phyloP scores from a whole-genome alignment of 768 basidiomycete species.

The Rhodocollybia butyracea region DNA sequence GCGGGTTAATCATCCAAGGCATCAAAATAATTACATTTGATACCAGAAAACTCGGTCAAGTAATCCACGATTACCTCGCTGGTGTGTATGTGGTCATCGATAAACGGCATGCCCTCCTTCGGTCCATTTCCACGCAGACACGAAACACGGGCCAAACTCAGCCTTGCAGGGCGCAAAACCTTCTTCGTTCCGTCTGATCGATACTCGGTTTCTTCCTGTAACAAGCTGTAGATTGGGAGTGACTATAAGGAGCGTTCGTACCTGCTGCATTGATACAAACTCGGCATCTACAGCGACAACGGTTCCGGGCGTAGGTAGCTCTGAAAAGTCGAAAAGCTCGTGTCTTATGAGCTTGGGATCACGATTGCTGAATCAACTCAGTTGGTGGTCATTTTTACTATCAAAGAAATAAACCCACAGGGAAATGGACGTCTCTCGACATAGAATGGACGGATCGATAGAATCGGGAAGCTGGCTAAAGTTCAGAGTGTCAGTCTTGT shows the following conservation, averaged over 20 bases:
- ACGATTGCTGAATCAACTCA: slow-evolving; percentile 56
- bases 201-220: slow-evolving; percentile 90
- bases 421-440: slow-evolving; percentile 86
- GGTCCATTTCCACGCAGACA: slow-evolving; percentile 85
- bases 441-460: slow-evolving; percentile 73
- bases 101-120: slow-evolving; percentile 84
- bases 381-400: background rate
- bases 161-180: slow-evolving; percentile 84
- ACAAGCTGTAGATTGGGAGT: background rate
- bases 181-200: slow-evolving; percentile 94
- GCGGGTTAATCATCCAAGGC: slow-evolving; percentile 6
- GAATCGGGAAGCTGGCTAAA: slow-evolving; percentile 59
- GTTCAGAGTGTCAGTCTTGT: slow-evolving; percentile 56
- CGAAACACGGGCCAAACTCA: slow-evolving; percentile 92
- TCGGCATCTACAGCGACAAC: slow-evolving; percentile 96
- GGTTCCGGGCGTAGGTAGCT: slow-evolving; percentile 83
- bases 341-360: slow-evolving; percentile 75
- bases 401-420: slow-evolving; percentile 37
- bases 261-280: slow-evolving; percentile 96
- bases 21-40: slow-evolving; percentile 62
- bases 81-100: slow-evolving; percentile 97
- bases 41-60: slow-evolving; percentile 95
- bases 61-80: slow-evolving; percentile 96
- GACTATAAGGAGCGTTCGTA: slow-evolving; percentile 21
- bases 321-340: slow-evolving; percentile 62